These are phyloP conservation scores for Arachnomyces sp. DNA, from an alignment of 2,329 filamentous ascomycete genomes.

Conservation along the genomic window DNA sequence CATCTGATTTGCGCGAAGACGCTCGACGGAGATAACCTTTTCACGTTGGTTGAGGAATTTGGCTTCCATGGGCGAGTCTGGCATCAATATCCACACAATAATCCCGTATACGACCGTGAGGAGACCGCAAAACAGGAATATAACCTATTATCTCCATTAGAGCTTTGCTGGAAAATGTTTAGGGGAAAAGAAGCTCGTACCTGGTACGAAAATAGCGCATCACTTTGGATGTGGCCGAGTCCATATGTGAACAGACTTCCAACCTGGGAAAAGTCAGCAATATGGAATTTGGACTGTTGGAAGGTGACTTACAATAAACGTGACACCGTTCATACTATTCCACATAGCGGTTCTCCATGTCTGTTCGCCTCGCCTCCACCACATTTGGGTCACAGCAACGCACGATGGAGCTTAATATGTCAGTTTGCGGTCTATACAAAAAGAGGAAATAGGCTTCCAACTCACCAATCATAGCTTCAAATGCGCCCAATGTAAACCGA, in stretches of 20 bases:
- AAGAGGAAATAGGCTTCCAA: constrained; percentile 1
- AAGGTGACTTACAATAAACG: constrained; percentile 39
- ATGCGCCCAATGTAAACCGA: constrained; percentile 38
- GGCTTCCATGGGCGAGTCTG: constrained; percentile 45
- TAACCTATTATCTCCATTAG: constrained; percentile 31
- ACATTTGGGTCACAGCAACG: constrained; percentile 54
- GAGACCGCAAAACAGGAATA: constrained; percentile 49
- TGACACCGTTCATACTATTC: constrained; percentile 56
- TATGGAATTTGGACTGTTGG: not conserved
- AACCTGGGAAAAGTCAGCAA: constrained; percentile 21
- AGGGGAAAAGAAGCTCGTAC: constrained; percentile 5
- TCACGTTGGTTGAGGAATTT: constrained; percentile 44
- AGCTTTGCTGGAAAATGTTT: not conserved
- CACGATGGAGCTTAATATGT: constrained; percentile 40
- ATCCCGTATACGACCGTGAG: constrained; percentile 43
- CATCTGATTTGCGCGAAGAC: constrained; percentile 49
- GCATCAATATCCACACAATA: constrained; percentile 43
- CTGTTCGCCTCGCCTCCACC: constrained; percentile 55
- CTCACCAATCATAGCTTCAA: constrained; percentile 21
- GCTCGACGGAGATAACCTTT: constrained; percentile 48
- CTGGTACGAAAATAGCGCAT: constrained; percentile 29
- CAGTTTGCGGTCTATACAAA: constrained; percentile 14
- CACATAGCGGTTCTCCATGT: constrained; percentile 50
- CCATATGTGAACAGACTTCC: constrained; percentile 53
- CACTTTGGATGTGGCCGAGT: constrained; percentile 49